Base-by-base conservation (phyloP, 257 asterid genomes). In the Capsicum baccatum region DNA sequence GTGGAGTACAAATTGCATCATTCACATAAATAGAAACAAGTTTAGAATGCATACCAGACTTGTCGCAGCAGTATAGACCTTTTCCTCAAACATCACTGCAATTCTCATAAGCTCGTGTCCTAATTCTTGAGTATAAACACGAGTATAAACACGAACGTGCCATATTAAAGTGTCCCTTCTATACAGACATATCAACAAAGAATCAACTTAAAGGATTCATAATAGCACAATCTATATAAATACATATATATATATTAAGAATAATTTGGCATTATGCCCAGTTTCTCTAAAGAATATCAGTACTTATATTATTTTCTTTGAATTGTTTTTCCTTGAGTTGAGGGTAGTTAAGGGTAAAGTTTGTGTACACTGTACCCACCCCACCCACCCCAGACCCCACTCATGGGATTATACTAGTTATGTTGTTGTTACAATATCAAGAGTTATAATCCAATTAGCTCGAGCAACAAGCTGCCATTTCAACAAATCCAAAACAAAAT, bases 41-140 rank as follows among this genome's bases (percentile, higher is more conserved):
- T 42, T 70, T 39, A 64, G 60, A 55, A 15, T 21, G 21, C 33
- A 80, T 87, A 91, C 98, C 94, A 89, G 95, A 86, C 92, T 93
- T 76, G 92, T 39, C 3, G 98, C 97, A 44, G 6, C 94, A 70
- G 90, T 81, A 84, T 89, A 94, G 80, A 88, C 92, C 84, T 94
- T 93, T 84, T 94, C 97, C 92, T 96, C 98, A 90, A 92, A 91
- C 87, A 92, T 90, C 73, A 92, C 85, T 58, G 97, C 95, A 87
- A 91, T 92, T 86, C 93, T 90, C 84, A 87, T 91, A 21, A 96
- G 93, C 88, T 92, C 97, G 82, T 84, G 91, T 62, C 85, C 84
- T 80, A 92, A 3, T 39, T 39, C 98, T 86, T 87, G 93, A 71
- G 33, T 26, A 26, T 26, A 26, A 26, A 26, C 33, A 26, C 33